These are phyloP conservation scores for Mycena floridula DNA, from an alignment of 768 basidiomycete species.

Conservation along the genomic window DNA sequence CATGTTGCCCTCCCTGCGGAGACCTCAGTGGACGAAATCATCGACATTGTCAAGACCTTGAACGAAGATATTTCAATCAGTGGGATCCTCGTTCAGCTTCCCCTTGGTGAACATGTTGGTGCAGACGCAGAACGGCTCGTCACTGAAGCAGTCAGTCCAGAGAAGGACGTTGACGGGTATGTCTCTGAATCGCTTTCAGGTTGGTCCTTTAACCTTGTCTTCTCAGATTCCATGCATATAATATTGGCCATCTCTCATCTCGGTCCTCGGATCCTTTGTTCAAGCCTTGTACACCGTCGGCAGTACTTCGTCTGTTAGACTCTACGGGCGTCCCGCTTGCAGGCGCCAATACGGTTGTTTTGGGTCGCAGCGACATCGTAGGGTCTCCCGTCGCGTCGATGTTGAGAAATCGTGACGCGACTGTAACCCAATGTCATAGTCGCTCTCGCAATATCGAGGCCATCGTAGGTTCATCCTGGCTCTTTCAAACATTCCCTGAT, in stretches of 20 bases:
- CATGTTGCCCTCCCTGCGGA: slow-evolving; percentile 72
- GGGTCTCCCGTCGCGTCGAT: slow-evolving; percentile 92
- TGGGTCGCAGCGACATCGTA: slow-evolving; percentile 97
- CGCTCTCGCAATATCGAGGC: slow-evolving; percentile 75
- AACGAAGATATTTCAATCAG: slow-evolving; percentile 78
- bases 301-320: slow-evolving; percentile 86
- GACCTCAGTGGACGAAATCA: slow-evolving; percentile 67
- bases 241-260: slow-evolving; percentile 92
- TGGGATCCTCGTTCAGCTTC: slow-evolving; percentile 94
- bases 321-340: slow-evolving; percentile 72
- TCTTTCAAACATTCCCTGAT: not conserved
- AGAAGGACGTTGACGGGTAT: slow-evolving; percentile 97
- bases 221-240: slow-evolving; percentile 92
- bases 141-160: slow-evolving; percentile 90
- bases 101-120: slow-evolving; percentile 77
- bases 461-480: slow-evolving; percentile 46
- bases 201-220: not conserved
- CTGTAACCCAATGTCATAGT: slow-evolving; percentile 97
- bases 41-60: slow-evolving; percentile 70
- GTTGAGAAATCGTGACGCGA: slow-evolving; percentile 86
- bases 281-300: slow-evolving; percentile 92
- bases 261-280: slow-evolving; percentile 87
- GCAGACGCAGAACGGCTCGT: slow-evolving; percentile 82
- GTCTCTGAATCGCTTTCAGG: slow-evolving; percentile 13
- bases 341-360: slow-evolving; percentile 83